phyloP scores from a whole-genome alignment of 1,284 basidiomycete genomes.

The Ustilago vetiveriae region DNA sequence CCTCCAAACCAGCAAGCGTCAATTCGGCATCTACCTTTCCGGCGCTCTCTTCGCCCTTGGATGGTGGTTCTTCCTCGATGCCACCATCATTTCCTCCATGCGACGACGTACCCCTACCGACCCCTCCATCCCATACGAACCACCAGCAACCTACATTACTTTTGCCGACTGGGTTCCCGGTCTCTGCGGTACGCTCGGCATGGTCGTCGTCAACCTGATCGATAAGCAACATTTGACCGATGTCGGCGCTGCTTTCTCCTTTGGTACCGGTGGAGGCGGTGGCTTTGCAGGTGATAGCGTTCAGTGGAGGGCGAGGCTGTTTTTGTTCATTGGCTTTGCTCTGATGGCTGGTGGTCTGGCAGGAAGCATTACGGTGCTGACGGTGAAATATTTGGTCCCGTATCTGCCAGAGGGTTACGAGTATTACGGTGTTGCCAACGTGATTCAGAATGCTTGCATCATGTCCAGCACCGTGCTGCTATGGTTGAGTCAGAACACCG shows the following conservation, averaged over 20 bases:
- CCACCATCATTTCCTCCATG: slow-evolving; percentile 79
- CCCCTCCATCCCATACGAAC: slow-evolving; percentile 75
- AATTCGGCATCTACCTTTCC: slow-evolving; percentile 87
- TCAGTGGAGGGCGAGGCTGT: slow-evolving; percentile 87
- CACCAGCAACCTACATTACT: slow-evolving; percentile 83
- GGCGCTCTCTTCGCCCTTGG: slow-evolving; percentile 91
- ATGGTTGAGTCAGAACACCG: slow-evolving; percentile 84
- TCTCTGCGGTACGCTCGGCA: slow-evolving; percentile 90
- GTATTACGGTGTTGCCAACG: slow-evolving; percentile 94
- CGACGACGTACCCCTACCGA: slow-evolving; percentile 75
- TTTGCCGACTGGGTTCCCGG: slow-evolving; percentile 97
- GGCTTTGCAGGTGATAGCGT: slow-evolving; percentile 74
- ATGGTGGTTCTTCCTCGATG: slow-evolving; percentile 96
- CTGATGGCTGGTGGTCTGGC: slow-evolving; percentile 95
- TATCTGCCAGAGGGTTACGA: slow-evolving; percentile 78
- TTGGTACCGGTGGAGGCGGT: slow-evolving; percentile 49
- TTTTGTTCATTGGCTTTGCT: slow-evolving; percentile 94
- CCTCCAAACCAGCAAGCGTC: slow-evolving; percentile 73
- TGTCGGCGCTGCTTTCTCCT: slow-evolving; percentile 66
- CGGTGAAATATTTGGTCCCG: slow-evolving; percentile 88
- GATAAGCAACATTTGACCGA: slow-evolving; percentile 86
- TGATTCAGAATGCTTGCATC: slow-evolving; percentile 87
- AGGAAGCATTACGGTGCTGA: slow-evolving; percentile 86
- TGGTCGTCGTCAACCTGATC: slow-evolving; percentile 90
- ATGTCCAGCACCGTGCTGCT: slow-evolving; percentile 89